Evolutionary conservation across 2,329 filamentous ascomycete genomes (phyloP).

Genomic region (Cylindrodendrum hubeiense): DNA sequence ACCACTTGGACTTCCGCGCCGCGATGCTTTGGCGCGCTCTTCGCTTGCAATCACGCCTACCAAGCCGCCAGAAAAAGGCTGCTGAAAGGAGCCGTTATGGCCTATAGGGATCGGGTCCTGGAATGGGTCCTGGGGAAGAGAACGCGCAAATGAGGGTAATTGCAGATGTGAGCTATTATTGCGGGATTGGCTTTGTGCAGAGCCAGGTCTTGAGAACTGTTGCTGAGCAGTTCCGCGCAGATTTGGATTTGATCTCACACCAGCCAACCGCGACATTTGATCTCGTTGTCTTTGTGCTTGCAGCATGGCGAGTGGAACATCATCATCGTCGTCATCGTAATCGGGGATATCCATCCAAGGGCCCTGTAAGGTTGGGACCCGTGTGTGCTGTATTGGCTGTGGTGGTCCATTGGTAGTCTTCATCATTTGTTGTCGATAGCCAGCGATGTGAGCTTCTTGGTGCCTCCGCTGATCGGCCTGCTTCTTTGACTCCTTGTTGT

Average conservation of each 20-base stretch:
- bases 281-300: slow-evolving; percentile 7
- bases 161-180: slow-evolving; percentile 11
- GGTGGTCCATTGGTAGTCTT: slow-evolving; percentile 29
- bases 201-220: slow-evolving; percentile 27
- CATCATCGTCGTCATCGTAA: slow-evolving; percentile 26
- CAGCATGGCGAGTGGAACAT: slow-evolving; percentile 30
- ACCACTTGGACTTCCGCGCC: slow-evolving; percentile 25
- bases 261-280: slow-evolving; percentile 9
- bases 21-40: slow-evolving; percentile 28
- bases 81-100: slow-evolving; percentile 2
- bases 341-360: slow-evolving; percentile 17
- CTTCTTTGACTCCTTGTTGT: slow-evolving; percentile 2
- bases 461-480: slow-evolving; percentile 23
- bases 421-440: slow-evolving; percentile 37
- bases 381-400: slow-evolving; percentile 6
- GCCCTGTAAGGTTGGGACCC: slow-evolving; percentile 7
- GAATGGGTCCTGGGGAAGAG: slow-evolving; percentile 34
- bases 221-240: slow-evolving; percentile 25
- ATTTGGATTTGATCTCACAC: slow-evolving; percentile 31
- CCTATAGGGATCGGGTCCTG: not conserved
- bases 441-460: slow-evolving; percentile 33
- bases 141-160: slow-evolving; percentile 28
- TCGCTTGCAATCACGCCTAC: slow-evolving; percentile 31
- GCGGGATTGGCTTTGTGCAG: slow-evolving; percentile 15
- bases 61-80: slow-evolving; percentile 24